Conservation (phyloP, 192 early-diverging fungal species). For the Dissophora globulifera region DNA sequence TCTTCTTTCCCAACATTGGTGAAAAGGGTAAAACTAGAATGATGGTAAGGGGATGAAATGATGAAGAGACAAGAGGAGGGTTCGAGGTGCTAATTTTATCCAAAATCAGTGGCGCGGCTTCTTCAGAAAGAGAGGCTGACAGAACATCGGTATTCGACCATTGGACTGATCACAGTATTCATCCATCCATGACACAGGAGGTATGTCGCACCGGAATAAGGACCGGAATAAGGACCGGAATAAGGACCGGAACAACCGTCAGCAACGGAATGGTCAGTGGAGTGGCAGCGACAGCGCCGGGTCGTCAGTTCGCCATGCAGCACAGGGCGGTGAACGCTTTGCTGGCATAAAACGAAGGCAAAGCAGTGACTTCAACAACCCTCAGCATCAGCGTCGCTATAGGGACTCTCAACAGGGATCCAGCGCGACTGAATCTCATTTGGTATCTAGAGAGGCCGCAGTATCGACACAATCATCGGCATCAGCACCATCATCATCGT, state of each 20-base stretch:
- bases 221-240: neutral
- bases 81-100: too few relatives aligned
- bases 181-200: neutral
- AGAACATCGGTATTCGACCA: too few relatives aligned
- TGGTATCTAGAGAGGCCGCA: too few relatives aligned
- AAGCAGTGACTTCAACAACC: neutral
- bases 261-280: too few relatives aligned
- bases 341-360: neutral
- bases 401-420: too few relatives aligned
- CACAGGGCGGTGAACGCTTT: neutral
- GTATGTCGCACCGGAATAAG: neutral
- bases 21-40: neutral
- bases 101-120: too few relatives aligned
- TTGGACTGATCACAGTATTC: neutral
- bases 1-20: slow-evolving; percentile 48
- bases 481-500: too few relatives aligned
- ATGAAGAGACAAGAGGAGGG: neutral
- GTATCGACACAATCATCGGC: neutral
- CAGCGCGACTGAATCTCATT: too few relatives aligned
- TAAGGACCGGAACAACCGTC: too few relatives aligned
- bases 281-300: too few relatives aligned
- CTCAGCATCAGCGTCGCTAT: too few relatives aligned
- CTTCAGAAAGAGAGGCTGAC: too few relatives aligned
- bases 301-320: neutral
- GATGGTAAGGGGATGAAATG: neutral